Conservation (phyloP, 177 flowering plant genomes). For the Vitis hybrid region DNA sequence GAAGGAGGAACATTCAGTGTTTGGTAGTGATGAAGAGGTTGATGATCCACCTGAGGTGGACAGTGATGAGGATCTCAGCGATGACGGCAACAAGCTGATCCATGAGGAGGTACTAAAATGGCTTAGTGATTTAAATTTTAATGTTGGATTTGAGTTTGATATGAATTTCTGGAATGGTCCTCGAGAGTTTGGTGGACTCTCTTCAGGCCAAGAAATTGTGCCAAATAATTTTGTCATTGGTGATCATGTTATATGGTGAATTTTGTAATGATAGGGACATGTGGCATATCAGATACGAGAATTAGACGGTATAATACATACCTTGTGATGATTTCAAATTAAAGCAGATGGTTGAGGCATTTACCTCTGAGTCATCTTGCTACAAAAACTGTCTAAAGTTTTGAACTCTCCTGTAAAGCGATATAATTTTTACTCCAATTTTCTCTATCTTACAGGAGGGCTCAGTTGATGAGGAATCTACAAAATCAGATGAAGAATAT, state of each 20-base stretch:
- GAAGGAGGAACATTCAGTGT: constrained; percentile 77
- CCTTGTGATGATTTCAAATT: no score
- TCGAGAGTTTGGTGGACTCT: not conserved
- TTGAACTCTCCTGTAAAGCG: no score
- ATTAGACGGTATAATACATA: no score
- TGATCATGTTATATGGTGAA: no score
- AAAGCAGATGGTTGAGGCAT: no score
- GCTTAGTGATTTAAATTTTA: not conserved
- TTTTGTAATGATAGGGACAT: no score
- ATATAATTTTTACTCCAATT: not conserved
- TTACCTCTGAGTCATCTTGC: no score
- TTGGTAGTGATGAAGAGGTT: constrained; percentile 92
- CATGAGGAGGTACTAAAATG: constrained; percentile 66
- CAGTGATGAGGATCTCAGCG: constrained; percentile 89
- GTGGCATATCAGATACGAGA: no score
- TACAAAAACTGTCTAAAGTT: no score
- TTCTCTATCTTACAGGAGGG: constrained; percentile 59
- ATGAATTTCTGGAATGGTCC: not conserved
- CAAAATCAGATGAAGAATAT: constrained; percentile 95
- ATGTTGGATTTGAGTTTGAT: not conserved
- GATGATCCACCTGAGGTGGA: constrained; percentile 67
- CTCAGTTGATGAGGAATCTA: constrained; percentile 93
- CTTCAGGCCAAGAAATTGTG: not conserved
- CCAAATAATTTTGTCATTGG: no score
- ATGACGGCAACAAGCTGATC: constrained; percentile 38